Conservation (phyloP, 129 eudicot species). For the Lactuca sativa region DNA sequence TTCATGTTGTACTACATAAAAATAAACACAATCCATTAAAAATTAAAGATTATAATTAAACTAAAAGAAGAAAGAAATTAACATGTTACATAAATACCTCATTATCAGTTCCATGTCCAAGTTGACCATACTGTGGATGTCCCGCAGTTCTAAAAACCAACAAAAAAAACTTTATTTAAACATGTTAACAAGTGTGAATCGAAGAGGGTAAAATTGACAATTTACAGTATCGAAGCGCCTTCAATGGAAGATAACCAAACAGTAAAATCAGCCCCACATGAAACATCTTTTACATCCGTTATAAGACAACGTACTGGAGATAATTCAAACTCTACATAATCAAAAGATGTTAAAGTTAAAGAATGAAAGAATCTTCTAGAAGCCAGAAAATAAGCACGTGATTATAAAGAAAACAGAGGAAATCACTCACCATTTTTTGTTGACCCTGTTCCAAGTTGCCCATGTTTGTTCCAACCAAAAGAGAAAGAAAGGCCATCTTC, state of each 20-base stretch:
- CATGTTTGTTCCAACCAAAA: slow-evolving; percentile 98
- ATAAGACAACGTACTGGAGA: slow-evolving; percentile 67
- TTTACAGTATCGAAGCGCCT: slow-evolving; percentile 82
- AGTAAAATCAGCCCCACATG: slow-evolving; percentile 74
- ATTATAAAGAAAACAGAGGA: neutral
- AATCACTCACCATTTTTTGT: slow-evolving; percentile 69
- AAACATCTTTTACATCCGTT: slow-evolving; percentile 49
- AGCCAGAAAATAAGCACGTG: too few species aligned
- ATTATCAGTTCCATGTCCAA: slow-evolving; percentile 81
- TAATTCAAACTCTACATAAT: slow-evolving; percentile 55
- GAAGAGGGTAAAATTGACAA: slow-evolving; percentile 32
- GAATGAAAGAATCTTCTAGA: too few species aligned
- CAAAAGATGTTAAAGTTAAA: neutral
- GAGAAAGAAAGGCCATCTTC: slow-evolving; percentile 71
- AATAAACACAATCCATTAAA: neutral
- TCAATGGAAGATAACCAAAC: slow-evolving; percentile 63
- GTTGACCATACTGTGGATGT: slow-evolving; percentile 88
- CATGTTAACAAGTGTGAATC: neutral
- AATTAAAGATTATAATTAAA: neutral
- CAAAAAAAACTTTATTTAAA: neutral
- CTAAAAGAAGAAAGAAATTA: neutral
- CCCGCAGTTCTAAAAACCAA: slow-evolving; percentile 58
- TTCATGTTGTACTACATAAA: slow-evolving; percentile 77
- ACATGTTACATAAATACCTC: slow-evolving; percentile 47
- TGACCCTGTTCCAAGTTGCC: slow-evolving; percentile 93